Conservation (phyloP, 176 grass and related monocot species). For the Tuctoria greenei region DNA sequence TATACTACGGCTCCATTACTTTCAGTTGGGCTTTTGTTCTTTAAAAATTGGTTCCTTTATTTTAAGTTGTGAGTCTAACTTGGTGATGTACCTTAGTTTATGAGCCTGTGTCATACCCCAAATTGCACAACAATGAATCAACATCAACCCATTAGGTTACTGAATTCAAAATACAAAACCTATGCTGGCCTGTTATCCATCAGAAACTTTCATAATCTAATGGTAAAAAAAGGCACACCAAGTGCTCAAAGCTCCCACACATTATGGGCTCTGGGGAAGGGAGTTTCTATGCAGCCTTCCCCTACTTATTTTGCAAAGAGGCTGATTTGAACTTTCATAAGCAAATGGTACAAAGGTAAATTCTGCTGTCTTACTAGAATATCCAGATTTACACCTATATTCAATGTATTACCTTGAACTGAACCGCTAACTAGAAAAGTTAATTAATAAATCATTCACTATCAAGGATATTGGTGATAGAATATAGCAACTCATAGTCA, state of each 20-base stretch:
- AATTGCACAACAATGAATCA: not conserved
- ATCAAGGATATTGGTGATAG: not conserved
- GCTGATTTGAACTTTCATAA: no score
- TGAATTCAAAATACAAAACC: not conserved
- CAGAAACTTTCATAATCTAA: not conserved
- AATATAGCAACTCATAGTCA: conserved; percentile 9
- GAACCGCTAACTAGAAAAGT: conserved; percentile 11
- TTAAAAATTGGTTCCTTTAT: not conserved
- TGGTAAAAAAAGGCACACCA: no score
- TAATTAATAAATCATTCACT: not conserved
- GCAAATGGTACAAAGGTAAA: not conserved
- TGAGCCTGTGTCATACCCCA: not conserved
- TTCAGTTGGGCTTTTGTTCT: not conserved
- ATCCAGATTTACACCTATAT: not conserved
- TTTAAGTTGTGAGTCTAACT: not conserved
- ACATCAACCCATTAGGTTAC: not conserved
- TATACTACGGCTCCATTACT: not conserved
- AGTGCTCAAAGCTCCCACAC: no score
- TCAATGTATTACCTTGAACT: not conserved
- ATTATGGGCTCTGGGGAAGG: no score
- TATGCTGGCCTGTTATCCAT: not conserved
- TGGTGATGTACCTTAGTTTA: not conserved
- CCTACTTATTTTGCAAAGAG: no score
- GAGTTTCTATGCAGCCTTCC: no score
- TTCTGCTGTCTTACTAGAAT: not conserved